Percentiles rank a stretch among this genome's conserved stretches.
Conservation (phyloP, 2,329 filamentous ascomycete genomes). For the Teratosphaeriaceae sp. region DNA sequence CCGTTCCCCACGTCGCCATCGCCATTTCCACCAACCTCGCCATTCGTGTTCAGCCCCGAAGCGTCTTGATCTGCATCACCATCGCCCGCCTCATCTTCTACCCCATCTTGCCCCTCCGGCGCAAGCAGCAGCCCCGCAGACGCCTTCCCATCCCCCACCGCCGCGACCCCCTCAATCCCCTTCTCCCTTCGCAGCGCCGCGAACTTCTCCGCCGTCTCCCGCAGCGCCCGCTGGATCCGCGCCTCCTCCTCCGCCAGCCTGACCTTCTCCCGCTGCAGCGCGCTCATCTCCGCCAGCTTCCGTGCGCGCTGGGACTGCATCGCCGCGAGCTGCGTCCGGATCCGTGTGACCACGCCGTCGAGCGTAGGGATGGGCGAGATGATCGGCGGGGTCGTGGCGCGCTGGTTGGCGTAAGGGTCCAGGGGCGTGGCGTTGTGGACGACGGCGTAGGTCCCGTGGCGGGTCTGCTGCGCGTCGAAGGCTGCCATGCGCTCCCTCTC, state of each 20-base stretch:
- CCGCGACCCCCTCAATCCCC: slow-evolving; percentile 26
- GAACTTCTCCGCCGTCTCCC: slow-evolving; percentile 71
- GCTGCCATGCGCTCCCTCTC: slow-evolving; percentile 62
- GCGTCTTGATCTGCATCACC: neutral
- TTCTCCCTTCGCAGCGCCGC: slow-evolving; percentile 49
- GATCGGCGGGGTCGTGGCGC: slow-evolving; percentile 58
- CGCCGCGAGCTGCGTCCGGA: slow-evolving; percentile 55
- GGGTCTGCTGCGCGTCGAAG: slow-evolving; percentile 81
- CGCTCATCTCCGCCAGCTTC: slow-evolving; percentile 58
- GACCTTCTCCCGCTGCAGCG: slow-evolving; percentile 60
- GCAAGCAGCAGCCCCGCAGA: slow-evolving; percentile 2
- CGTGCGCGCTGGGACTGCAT: slow-evolving; percentile 55
- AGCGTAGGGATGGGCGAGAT: slow-evolving; percentile 74
- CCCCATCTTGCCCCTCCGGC: neutral
- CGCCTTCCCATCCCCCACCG: slow-evolving; percentile 1
- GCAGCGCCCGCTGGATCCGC: slow-evolving; percentile 73
- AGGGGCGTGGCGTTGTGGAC: slow-evolving; percentile 12
- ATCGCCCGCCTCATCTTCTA: slow-evolving; percentile 4
- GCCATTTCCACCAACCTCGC: neutral
- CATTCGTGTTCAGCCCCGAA: neutral
- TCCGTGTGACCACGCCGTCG: slow-evolving; percentile 55
- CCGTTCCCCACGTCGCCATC: neutral
- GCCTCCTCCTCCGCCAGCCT: slow-evolving; percentile 63
- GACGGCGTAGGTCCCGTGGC: slow-evolving; percentile 69
- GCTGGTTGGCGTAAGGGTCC: slow-evolving; percentile 25